These are phyloP conservation scores for Aspergillus amoenus DNA, from an alignment of 2,329 filamentous ascomycete species.

Conservation along the genomic window DNA sequence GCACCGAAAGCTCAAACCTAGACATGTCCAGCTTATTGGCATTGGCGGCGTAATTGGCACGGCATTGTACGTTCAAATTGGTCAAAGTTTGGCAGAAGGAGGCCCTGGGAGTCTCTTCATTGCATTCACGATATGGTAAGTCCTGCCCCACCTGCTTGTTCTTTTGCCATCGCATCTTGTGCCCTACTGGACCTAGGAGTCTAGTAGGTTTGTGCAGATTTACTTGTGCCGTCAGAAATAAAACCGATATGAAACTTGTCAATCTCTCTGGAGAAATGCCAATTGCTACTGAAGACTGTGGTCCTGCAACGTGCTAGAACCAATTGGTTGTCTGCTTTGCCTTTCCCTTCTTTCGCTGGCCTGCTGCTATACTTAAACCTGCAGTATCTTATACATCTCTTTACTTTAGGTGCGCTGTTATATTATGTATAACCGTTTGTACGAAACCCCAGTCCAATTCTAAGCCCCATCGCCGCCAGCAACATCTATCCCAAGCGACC, in stretches of 20 bases:
- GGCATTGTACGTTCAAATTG: slow-evolving; percentile 46
- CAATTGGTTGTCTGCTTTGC: neutral
- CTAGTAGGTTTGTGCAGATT: neutral
- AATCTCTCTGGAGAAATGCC: neutral
- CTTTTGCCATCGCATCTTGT: neutral
- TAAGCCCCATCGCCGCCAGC: slow-evolving; percentile 9
- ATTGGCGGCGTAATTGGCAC: slow-evolving; percentile 49
- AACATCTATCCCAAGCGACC: slow-evolving; percentile 12
- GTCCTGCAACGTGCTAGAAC: neutral
- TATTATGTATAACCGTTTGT: slow-evolving; percentile 48
- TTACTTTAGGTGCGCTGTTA: slow-evolving; percentile 44
- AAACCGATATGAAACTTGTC: neutral
- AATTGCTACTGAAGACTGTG: neutral
- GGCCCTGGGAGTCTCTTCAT: slow-evolving; percentile 46
- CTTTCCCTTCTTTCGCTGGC: slow-evolving; percentile 5
- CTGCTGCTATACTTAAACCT: slow-evolving; percentile 2
- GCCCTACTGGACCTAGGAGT: neutral
- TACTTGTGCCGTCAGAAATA: neutral
- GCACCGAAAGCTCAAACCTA: slow-evolving; percentile 43
- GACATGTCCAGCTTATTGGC: slow-evolving; percentile 49
- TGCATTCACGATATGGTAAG: slow-evolving; percentile 48
- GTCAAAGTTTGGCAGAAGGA: slow-evolving; percentile 39
- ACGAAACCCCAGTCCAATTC: slow-evolving; percentile 23
- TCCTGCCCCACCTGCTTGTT: slow-evolving; percentile 10
- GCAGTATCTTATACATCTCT: slow-evolving; percentile 33